phyloP scores from a whole-genome alignment of 192 early-diverging fungal species.

The Thamnidium elegans region DNA sequence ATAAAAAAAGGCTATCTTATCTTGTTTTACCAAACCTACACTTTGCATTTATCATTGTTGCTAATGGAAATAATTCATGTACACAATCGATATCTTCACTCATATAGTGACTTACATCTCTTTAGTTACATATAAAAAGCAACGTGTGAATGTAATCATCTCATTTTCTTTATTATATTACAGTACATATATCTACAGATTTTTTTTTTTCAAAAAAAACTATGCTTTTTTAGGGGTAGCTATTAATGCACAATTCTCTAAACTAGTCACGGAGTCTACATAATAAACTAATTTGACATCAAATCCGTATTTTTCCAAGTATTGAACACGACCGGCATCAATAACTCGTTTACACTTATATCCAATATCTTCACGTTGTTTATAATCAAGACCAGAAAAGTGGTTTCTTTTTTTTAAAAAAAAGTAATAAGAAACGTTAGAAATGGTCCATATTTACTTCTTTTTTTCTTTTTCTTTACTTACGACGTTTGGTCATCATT shows the following conservation, averaged over 20 bases:
- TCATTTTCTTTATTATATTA: neutral
- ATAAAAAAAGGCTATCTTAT: too few species aligned
- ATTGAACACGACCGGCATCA: constrained; percentile 66
- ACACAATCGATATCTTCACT: too few species aligned
- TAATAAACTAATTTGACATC: constrained; percentile 74
- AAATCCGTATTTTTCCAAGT: constrained; percentile 56
- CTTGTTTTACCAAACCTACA: too few species aligned
- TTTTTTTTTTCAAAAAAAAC: neutral
- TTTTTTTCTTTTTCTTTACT: neutral
- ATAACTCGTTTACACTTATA: constrained; percentile 74
- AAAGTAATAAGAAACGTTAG: neutral
- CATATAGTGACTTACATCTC: too few species aligned
- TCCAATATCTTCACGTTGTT: constrained; percentile 63
- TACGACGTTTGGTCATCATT: constrained; percentile 37
- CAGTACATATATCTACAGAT: neutral
- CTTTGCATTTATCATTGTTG: too few species aligned
- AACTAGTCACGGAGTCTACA: constrained; percentile 53
- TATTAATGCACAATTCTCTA: constrained; percentile 77
- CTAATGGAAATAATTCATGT: too few species aligned
- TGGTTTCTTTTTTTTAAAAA: constrained; percentile 47
- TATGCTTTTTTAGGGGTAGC: constrained; percentile 36
- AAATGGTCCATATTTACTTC: neutral
- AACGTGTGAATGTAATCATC: too few species aligned
- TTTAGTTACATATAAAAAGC: too few species aligned
- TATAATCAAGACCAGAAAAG: constrained; percentile 66